These are phyloP conservation scores for Eucalyptus sp. DNA, from an alignment of 345 rosid genomes.

Conservation along the genomic window DNA sequence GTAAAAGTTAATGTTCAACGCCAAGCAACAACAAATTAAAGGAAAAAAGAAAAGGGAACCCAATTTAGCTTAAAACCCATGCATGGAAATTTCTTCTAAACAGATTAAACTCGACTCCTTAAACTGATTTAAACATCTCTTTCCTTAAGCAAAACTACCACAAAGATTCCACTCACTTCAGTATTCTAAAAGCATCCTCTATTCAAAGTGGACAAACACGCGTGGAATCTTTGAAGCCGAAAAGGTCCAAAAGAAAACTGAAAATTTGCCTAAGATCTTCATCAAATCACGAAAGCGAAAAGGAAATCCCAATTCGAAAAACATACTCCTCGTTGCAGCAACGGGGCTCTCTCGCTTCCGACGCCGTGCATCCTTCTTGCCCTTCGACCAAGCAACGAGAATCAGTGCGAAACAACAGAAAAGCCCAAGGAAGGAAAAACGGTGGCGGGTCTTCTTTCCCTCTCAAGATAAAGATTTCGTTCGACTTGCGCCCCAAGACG, in stretches of 20 bases:
- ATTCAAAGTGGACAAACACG: neutral
- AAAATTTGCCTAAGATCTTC: neutral
- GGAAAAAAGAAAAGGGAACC: neutral
- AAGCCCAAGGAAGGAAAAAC: neutral
- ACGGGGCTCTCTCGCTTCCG: constrained; percentile 19
- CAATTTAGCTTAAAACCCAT: neutral
- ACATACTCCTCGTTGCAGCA: constrained; percentile 18
- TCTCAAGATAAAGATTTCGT: neutral
- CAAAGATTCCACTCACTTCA: neutral
- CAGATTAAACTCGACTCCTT: neutral
- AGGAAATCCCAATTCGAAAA: neutral
- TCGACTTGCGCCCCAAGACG: neutral
- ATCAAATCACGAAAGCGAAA: neutral
- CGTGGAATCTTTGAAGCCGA: neutral
- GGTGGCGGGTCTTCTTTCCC: neutral
- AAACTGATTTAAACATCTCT: neutral
- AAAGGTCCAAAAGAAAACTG: neutral
- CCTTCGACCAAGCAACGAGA: neutral
- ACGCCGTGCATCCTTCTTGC: neutral
- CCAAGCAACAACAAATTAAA: neutral
- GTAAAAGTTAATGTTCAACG: neutral
- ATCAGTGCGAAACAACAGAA: neutral
- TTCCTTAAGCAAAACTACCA: neutral
- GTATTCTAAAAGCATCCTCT: neutral
- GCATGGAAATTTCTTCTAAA: neutral